These are phyloP conservation scores for Neonectria faginata DNA, from an alignment of 2,329 filamentous ascomycete genomes.

Conservation along the genomic window DNA sequence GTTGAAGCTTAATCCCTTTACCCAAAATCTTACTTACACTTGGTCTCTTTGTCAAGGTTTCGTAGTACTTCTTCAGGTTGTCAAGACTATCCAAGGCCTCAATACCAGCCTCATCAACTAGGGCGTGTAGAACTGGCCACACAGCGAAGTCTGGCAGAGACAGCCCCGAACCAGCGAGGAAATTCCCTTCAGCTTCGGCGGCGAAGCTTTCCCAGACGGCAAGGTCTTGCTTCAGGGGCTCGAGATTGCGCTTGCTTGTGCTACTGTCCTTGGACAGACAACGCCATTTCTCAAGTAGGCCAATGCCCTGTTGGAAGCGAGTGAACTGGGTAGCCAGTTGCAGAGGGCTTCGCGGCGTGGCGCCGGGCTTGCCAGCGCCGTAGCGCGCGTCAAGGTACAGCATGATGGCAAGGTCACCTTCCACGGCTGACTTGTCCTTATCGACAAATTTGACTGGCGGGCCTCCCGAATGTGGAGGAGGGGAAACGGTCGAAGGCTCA, in stretches of 20 bases:
- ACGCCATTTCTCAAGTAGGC: conserved; percentile 54
- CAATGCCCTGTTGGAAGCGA: conserved; percentile 56
- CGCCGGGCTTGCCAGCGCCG: conserved; percentile 47
- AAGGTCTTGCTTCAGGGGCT: conserved; percentile 50
- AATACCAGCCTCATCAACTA: conserved; percentile 52
- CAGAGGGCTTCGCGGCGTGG: conserved; percentile 38
- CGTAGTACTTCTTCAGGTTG: conserved; percentile 54
- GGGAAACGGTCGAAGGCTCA: not conserved
- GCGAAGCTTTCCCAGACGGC: conserved; percentile 56
- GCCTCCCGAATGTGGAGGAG: conserved; percentile 13
- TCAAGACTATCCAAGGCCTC: conserved; percentile 48
- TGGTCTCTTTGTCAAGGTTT: conserved; percentile 41
- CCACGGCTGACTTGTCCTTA: conserved; percentile 64
- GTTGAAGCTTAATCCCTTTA: conserved; percentile 11
- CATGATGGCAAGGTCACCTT: conserved; percentile 66
- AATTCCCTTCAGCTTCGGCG: conserved; percentile 49
- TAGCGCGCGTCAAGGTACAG: conserved; percentile 70
- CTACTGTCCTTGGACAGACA: conserved; percentile 19
- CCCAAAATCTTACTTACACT: conserved; percentile 41
- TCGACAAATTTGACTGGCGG: conserved; percentile 64
- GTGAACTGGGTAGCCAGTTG: conserved; percentile 54
- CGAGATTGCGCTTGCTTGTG: conserved; percentile 29
- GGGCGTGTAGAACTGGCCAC: conserved; percentile 66
- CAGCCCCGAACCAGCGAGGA: conserved; percentile 57
- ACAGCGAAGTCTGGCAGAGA: conserved; percentile 67